These are phyloP conservation scores for Petunia hybrid DNA, from an alignment of 305 asterid species.

Conservation along the genomic window DNA sequence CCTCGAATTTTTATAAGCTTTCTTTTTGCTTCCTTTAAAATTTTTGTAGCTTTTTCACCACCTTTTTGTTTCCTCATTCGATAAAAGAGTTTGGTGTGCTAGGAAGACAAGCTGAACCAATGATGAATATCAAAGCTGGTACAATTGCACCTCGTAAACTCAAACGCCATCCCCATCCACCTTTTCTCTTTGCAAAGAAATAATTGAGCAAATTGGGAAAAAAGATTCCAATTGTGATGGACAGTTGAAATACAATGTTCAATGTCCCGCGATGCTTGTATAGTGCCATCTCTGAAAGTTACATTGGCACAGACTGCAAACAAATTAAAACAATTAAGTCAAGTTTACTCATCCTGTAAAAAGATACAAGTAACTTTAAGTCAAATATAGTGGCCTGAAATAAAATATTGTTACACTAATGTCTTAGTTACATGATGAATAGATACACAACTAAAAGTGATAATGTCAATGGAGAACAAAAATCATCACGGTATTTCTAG, in stretches of 20 bases:
- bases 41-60: too few species aligned
- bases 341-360: too few species aligned
- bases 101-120: conserved; percentile 31
- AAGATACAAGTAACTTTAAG: too few species aligned
- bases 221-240: conserved; percentile 44
- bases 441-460: too few species aligned
- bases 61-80: conserved; percentile 32
- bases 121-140: conserved; percentile 35
- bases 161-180: conserved; percentile 39
- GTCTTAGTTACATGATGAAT: too few species aligned
- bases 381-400: too few species aligned
- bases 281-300: conserved; percentile 46
- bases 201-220: conserved; percentile 42
- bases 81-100: conserved; percentile 44
- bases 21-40: conserved; percentile 27
- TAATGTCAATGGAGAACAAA: too few species aligned
- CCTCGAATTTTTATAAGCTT: conserved; percentile 38
- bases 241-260: conserved; percentile 39
- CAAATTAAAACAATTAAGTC: neutral
- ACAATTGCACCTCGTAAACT: conserved; percentile 43
- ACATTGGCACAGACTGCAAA: conserved; percentile 44
- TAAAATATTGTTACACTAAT: too few species aligned
- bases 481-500: too few species aligned
- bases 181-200: conserved; percentile 14
- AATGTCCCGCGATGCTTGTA: conserved; percentile 38